Conservation (phyloP, 179 eudicot genomes). For the Beta macrorhiza region DNA sequence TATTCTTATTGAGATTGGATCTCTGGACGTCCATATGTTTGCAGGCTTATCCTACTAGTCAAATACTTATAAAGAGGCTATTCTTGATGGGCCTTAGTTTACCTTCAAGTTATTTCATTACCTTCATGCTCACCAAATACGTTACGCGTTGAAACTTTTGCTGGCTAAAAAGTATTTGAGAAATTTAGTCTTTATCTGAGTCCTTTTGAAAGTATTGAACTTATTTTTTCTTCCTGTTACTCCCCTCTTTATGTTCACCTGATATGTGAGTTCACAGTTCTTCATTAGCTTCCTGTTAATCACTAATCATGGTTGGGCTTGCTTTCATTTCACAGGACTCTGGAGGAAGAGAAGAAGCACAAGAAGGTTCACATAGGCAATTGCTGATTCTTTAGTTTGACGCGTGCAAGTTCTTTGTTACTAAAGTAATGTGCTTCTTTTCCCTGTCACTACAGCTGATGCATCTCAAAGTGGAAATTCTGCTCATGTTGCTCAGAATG, state of each 20-base stretch:
- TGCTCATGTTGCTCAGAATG: slow-evolving; percentile 63
- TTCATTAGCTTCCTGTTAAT: not conserved
- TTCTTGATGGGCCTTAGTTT: not conserved
- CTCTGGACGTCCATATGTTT: not conserved
- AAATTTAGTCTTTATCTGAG: not conserved
- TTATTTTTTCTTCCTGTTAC: not conserved
- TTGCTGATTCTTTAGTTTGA: slow-evolving; percentile 17
- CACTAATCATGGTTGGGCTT: not conserved
- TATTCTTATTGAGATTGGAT: not conserved
- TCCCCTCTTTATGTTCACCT: not conserved
- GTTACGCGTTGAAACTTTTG: not conserved
- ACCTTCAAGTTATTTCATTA: not conserved
- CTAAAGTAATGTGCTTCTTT: slow-evolving; percentile 8
- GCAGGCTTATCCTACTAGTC: not conserved
- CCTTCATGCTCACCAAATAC: not conserved
- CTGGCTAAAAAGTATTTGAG: not conserved
- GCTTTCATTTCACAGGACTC: slow-evolving; percentile 54
- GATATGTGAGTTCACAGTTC: not conserved
- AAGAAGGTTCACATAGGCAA: slow-evolving; percentile 49
- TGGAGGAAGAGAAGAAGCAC: slow-evolving; percentile 56
- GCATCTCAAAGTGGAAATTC: slow-evolving; percentile 71
- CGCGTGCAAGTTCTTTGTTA: not conserved
- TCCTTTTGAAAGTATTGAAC: no score
- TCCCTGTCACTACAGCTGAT: slow-evolving; percentile 43
- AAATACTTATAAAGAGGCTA: not conserved